A percentile compares a stretch with the other conserved stretches of the same genome.
Conservation (phyloP, 2,329 filamentous ascomycete species). For the Phyllosticta citriasiana region DNA sequence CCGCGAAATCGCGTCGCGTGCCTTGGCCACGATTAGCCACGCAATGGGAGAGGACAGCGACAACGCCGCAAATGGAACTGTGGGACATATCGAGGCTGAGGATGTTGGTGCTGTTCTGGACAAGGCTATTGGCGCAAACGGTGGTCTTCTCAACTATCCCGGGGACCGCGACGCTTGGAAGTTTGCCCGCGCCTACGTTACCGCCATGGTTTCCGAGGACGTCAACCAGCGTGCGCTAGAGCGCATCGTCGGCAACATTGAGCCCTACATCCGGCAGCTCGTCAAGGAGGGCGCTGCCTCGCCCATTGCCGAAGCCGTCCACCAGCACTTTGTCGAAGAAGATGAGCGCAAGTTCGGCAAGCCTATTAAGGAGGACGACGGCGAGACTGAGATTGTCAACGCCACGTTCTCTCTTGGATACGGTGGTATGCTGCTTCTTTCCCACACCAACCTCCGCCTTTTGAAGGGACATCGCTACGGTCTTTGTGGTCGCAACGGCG, state of each 20-base stretch:
- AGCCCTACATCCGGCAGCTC: conserved; percentile 66
- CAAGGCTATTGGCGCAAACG: conserved; percentile 61
- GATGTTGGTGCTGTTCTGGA: conserved; percentile 70
- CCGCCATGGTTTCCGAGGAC: conserved; percentile 77
- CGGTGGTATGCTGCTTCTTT: conserved; percentile 92
- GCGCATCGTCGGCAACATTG: conserved; percentile 59
- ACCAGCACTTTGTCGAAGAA: conserved; percentile 69
- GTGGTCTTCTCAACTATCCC: conserved; percentile 50
- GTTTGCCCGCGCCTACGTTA: conserved; percentile 61
- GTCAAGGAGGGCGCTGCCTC: conserved; percentile 53
- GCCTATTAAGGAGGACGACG: conserved; percentile 78
- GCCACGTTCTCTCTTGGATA: conserved; percentile 96
- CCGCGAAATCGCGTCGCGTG: conserved; percentile 74
- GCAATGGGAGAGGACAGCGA: conserved; percentile 62
- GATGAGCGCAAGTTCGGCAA: conserved; percentile 80
- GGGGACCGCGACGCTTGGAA: conserved; percentile 55
- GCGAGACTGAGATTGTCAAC: conserved; percentile 93
- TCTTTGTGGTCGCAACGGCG: conserved; percentile 92
- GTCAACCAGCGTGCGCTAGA: conserved; percentile 71
- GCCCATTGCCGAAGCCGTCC: conserved; percentile 60
- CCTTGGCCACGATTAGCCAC: conserved; percentile 79
- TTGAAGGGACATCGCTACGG: conserved; percentile 96
- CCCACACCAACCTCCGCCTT: conserved; percentile 87
- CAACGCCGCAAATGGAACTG: conserved; percentile 51
- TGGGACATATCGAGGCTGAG: conserved; percentile 58